Evolutionary conservation across 2,329 filamentous ascomycete species (phyloP), one percentile per base, ranked within the genome.

Genomic region (Colletotrichum sp.): DNA sequence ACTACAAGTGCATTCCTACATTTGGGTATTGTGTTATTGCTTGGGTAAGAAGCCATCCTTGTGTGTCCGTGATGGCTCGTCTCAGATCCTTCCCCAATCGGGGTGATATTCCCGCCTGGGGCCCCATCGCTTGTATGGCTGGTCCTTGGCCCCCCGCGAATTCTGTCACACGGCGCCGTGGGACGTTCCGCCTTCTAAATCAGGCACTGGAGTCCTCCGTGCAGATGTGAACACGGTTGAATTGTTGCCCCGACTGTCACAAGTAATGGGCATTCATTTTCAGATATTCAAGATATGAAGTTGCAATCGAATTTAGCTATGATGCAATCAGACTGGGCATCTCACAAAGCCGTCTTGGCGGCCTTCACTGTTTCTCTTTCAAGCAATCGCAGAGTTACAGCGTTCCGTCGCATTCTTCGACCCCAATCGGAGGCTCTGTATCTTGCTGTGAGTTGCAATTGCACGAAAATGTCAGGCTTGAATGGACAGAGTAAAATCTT

Each of bases 401-500:
- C 39, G 39, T 49, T 49, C 39, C 39, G 9, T 49, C 39, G 39
- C 18, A 21, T n/a, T 49, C 18, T n/a, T 49, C 39, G 1, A n/a
- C 10, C 39, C 39, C 39, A 3, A 49, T n/a, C 39, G 3, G 18
- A 49, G 39, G 39, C 39, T 49, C 5, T 49, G 39, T 3, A 49
- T 49, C 18, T 49, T 49, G 9, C 9, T n/a, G 9, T 5, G 39
- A n/a, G 18, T 49, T 49, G 9, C 39, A 7, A 49, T 49, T n/a
- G 8, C 36, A 18, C 16, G 0, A 44, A 44, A n/a, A 10, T 9
- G 16, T 3, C 8, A 18, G 16, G 16, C 36, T 44, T 18, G 36
- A 10, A 18, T 44, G 36, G 0, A 44, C 4, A 5, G 16, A 44
- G 8, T 18, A 44, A 10, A 18, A 44, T 0, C 1, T 2, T 49